A percentile compares a stretch with the other conserved stretches of the same genome.
phyloP scores from a whole-genome alignment of 202 grass and related monocot genomes.

The Panicum virgatum region DNA sequence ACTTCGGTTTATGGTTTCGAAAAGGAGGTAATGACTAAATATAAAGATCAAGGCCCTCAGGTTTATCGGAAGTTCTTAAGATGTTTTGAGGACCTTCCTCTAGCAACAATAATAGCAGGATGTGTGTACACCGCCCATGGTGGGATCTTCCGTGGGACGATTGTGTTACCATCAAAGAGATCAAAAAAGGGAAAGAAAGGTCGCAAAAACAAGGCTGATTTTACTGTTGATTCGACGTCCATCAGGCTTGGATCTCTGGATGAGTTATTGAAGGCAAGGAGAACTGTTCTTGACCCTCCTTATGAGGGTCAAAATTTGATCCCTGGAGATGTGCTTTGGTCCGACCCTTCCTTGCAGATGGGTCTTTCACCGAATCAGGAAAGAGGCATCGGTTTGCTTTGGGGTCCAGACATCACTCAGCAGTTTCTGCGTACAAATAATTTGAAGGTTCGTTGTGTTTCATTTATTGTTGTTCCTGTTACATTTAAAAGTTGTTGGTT shows the following conservation, averaged over 20 bases:
- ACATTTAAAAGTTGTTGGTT: conserved; percentile 11
- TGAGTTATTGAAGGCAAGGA: conserved; percentile 82
- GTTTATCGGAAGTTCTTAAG: conserved; percentile 92
- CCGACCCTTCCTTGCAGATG: conserved; percentile 70
- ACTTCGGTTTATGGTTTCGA: conserved; percentile 97
- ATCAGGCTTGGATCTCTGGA: conserved; percentile 90
- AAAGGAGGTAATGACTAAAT: conserved; percentile 82
- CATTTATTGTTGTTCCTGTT: neutral
- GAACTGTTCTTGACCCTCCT: conserved; percentile 87
- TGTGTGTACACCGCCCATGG: conserved; percentile 93
- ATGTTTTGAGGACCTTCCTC: conserved; percentile 95
- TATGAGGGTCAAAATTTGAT: conserved; percentile 91
- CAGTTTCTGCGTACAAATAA: conserved; percentile 81
- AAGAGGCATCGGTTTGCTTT: conserved; percentile 92
- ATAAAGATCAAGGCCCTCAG: conserved; percentile 72
- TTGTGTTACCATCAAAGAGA: conserved; percentile 56
- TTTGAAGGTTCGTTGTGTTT: conserved; percentile 68
- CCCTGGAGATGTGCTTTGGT: conserved; percentile 97
- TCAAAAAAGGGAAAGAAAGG: conserved; percentile 76
- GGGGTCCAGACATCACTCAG: conserved; percentile 94
- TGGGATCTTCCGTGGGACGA: conserved; percentile 71
- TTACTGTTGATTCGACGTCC: conserved; percentile 26
- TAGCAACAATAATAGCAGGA: conserved; percentile 89
- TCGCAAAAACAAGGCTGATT: conserved; percentile 45
- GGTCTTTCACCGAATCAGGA: conserved; percentile 85